Percentiles rank a stretch among this genome's conserved stretches.
Conservation (phyloP, 2,329 filamentous ascomycete species). For the Penicillium sp. region DNA sequence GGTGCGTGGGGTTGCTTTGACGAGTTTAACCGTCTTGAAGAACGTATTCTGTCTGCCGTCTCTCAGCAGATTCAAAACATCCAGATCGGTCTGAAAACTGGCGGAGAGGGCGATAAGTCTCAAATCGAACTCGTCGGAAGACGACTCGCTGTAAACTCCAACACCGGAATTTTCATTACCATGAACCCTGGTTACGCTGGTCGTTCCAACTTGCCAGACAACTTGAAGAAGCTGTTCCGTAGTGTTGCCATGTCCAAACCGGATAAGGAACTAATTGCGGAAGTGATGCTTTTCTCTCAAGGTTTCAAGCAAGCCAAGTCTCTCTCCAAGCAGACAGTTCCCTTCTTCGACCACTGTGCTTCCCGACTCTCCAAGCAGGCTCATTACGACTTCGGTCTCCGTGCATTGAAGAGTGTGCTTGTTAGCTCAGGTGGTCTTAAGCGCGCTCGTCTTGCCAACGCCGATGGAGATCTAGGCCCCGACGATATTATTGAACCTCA, state of each 20-base stretch:
- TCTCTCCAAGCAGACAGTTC: conserved; percentile 91
- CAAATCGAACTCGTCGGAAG: conserved; percentile 94
- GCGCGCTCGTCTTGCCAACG: conserved; percentile 68
- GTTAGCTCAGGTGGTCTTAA: conserved; percentile 95
- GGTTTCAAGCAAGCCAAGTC: conserved; percentile 96
- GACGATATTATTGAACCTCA: conserved; percentile 85
- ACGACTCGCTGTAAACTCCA: conserved; percentile 81
- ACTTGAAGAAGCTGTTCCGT: conserved; percentile 98
- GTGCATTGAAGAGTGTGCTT: conserved; percentile 96
- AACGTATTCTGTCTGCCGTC: conserved; percentile 94
- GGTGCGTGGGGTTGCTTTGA: conserved; percentile 99
- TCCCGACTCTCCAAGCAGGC: conserved; percentile 85
- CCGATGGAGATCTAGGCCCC: conserved; percentile 57
- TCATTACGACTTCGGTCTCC: conserved; percentile 97
- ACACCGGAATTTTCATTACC: conserved; percentile 98
- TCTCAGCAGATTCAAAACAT: conserved; percentile 99
- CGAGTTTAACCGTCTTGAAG: conserved; percentile 98
- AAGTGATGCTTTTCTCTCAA: conserved; percentile 99
- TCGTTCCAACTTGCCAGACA: conserved; percentile 95
- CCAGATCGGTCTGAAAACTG: conserved; percentile 87
- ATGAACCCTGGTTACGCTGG: conserved; percentile 99
- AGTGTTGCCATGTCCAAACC: conserved; percentile 99
- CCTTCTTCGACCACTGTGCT: conserved; percentile 93
- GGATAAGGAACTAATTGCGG: conserved; percentile 97
- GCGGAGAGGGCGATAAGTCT: conserved; percentile 73